A percentile compares a stretch with the other conserved stretches of the same genome.
Evolutionary conservation across 805 yeast genomes (phyloP).

Genomic region (Monosporozyma aerobia): DNA sequence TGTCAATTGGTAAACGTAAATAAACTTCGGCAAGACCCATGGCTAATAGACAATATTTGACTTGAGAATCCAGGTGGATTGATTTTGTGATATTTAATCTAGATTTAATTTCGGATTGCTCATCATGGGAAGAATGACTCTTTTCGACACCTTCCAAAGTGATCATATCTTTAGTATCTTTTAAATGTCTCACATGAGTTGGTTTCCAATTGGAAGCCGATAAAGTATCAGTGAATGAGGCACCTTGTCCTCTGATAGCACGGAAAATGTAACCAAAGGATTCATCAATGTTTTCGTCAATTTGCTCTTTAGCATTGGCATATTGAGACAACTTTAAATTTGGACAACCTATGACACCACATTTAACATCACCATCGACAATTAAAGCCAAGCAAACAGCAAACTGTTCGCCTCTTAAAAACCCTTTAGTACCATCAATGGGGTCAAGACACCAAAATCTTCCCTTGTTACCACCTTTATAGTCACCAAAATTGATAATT

Average conservation of each 20-base stretch:
- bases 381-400: slow-evolving; percentile 91
- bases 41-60: slow-evolving; percentile 85
- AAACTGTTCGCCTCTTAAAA: slow-evolving; percentile 90
- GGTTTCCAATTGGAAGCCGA: slow-evolving; percentile 35
- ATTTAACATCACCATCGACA: slow-evolving; percentile 71
- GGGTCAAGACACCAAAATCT: slow-evolving; percentile 98
- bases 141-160: slow-evolving; percentile 81
- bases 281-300: slow-evolving; percentile 10
- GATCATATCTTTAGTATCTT: slow-evolving; percentile 20
- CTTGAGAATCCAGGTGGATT: slow-evolving; percentile 89
- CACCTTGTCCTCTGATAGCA: slow-evolving; percentile 28
- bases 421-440: slow-evolving; percentile 96
- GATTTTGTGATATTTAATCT: slow-evolving; percentile 54
- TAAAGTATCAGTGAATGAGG: slow-evolving; percentile 24
- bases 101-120: slow-evolving; percentile 67
- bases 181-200: slow-evolving; percentile 42
- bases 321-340: slow-evolving; percentile 44
- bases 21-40: slow-evolving; percentile 90
- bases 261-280: slow-evolving; percentile 28
- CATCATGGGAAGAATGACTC: slow-evolving; percentile 86
- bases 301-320: slow-evolving; percentile 32
- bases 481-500: slow-evolving; percentile 71
- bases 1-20: slow-evolving; percentile 72
- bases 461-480: slow-evolving; percentile 67
- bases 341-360: slow-evolving; percentile 97